Evolutionary conservation across 1,284 basidiomycete genomes (phyloP).

Genomic region (Ceratobasidium sp.): DNA sequence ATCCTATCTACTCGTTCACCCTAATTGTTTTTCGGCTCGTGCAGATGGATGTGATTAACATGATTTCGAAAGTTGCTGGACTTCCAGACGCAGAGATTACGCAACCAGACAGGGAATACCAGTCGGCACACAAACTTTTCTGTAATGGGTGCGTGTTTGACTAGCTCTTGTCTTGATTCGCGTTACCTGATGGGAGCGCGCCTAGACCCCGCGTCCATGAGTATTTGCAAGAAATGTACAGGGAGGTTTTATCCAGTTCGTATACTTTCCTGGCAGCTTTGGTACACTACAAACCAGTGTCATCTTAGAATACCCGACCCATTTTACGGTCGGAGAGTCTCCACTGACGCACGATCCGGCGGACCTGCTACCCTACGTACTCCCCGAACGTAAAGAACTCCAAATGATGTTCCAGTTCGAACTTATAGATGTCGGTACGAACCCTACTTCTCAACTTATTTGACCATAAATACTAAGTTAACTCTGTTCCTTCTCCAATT

Average conservation of each 20-base stretch:
- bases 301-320: slow-evolving; percentile 63
- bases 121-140: slow-evolving; percentile 68
- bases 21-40: too few species aligned
- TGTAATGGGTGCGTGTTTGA: too few species aligned
- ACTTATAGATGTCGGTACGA: slow-evolving; percentile 51
- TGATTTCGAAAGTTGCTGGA: slow-evolving; percentile 73
- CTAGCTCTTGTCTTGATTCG: too few species aligned
- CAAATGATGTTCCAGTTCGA: slow-evolving; percentile 78
- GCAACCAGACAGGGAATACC: slow-evolving; percentile 66
- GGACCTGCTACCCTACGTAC: slow-evolving; percentile 69
- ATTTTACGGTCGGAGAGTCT: slow-evolving; percentile 78
- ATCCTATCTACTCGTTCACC: too few species aligned
- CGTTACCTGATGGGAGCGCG: too few species aligned
- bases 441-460: neutral
- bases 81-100: slow-evolving; percentile 75
- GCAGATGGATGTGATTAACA: slow-evolving; percentile 78
- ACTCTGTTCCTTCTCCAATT: too few species aligned
- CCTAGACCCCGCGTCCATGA: slow-evolving; percentile 74
- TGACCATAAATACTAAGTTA: too few species aligned
- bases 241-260: slow-evolving; percentile 70
- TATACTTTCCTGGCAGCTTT: slow-evolving; percentile 47
- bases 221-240: slow-evolving; percentile 76
- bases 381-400: slow-evolving; percentile 73
- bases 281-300: slow-evolving; percentile 27
- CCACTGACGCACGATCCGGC: slow-evolving; percentile 68